Evolutionary conservation across 768 basidiomycete species (phyloP).

Genomic region (Calocybe gangraenosa): DNA sequence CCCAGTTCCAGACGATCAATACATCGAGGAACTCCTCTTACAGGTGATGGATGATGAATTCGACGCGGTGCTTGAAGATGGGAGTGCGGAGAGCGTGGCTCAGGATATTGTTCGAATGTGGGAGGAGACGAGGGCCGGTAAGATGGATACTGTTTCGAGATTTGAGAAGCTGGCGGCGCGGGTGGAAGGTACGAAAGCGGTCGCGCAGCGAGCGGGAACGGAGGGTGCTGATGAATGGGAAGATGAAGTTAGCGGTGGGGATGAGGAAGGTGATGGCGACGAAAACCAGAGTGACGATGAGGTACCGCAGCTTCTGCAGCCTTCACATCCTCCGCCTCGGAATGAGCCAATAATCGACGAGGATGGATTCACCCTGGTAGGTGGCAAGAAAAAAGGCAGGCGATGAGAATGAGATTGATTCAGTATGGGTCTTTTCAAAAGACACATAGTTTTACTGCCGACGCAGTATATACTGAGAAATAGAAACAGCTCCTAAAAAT

Average conservation of each 20-base stretch:
- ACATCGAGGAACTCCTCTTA: conserved; percentile 76
- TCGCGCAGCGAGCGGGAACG: conserved; percentile 39
- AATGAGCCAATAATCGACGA: conserved; percentile 79
- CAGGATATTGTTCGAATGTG: conserved; percentile 69
- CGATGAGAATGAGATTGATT: too few relatives aligned
- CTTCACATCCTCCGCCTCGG: conserved; percentile 19
- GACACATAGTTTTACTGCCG: too few relatives aligned
- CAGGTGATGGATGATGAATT: conserved; percentile 90
- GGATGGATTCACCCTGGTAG: conserved; percentile 87
- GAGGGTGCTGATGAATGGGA: conserved; percentile 31
- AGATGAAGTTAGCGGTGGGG: conserved; percentile 33
- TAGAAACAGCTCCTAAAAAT: too few relatives aligned
- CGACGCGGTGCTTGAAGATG: conserved; percentile 80
- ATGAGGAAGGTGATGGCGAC: conserved; percentile 43
- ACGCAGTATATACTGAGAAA: too few relatives aligned
- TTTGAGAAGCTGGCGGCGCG: conserved; percentile 65
- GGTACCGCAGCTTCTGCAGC: conserved; percentile 53
- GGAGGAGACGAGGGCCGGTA: conserved; percentile 44
- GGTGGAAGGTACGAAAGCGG: conserved; percentile 51
- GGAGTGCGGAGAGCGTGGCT: conserved; percentile 71
- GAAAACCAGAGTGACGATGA: conserved; percentile 30
- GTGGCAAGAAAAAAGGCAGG: conserved; percentile 51
- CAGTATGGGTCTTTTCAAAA: too few relatives aligned
- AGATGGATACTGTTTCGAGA: conserved; percentile 44
- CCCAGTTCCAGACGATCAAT: conserved; percentile 55